Percentiles rank a stretch among this genome's conserved stretches.
These are phyloP conservation scores for Colletotrichum sidae DNA, from an alignment of 2,329 filamentous ascomycete genomes.

Conservation along the genomic window DNA sequence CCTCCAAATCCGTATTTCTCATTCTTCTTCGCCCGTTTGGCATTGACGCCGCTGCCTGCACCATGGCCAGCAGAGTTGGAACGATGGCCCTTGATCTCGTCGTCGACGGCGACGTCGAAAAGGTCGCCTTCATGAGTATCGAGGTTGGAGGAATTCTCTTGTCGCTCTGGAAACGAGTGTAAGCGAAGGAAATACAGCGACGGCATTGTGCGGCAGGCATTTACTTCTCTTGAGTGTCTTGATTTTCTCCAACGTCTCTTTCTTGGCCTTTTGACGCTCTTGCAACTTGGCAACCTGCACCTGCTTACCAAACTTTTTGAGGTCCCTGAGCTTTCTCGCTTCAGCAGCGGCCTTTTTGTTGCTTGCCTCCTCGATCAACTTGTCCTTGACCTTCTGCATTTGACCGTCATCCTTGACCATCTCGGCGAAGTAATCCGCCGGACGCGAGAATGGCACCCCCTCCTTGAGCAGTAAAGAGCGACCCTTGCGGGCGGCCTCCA, in stretches of 20 bases:
- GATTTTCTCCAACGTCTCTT: slow-evolving; percentile 94
- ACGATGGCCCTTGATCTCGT: slow-evolving; percentile 66
- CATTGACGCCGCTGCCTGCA: slow-evolving; percentile 56
- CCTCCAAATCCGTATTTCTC: slow-evolving; percentile 95
- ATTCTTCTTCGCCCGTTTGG: slow-evolving; percentile 93
- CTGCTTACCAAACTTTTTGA: slow-evolving; percentile 99
- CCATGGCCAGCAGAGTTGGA: slow-evolving; percentile 50
- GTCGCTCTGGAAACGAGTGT: slow-evolving; percentile 73
- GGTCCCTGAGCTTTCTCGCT: slow-evolving; percentile 89
- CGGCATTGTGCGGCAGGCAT: slow-evolving; percentile 46
- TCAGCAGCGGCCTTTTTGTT: slow-evolving; percentile 92
- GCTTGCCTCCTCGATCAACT: slow-evolving; percentile 91
- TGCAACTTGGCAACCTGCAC: slow-evolving; percentile 97
- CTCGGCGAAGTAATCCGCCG: slow-evolving; percentile 96
- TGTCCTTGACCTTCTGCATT: slow-evolving; percentile 96
- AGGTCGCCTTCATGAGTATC: slow-evolving; percentile 84
- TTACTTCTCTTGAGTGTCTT: slow-evolving; percentile 93
- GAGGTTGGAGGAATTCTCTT: slow-evolving; percentile 72
- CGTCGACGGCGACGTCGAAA: slow-evolving; percentile 90
- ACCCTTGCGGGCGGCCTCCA: slow-evolving; percentile 80
- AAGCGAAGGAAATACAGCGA: not conserved
- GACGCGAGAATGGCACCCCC: slow-evolving; percentile 86
- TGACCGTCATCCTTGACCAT: slow-evolving; percentile 99
- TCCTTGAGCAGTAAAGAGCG: slow-evolving; percentile 83
- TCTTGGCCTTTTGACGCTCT: slow-evolving; percentile 92